Evolutionary conservation across 768 basidiomycete genomes (phyloP).

Genomic region (Suillus plorans): DNA sequence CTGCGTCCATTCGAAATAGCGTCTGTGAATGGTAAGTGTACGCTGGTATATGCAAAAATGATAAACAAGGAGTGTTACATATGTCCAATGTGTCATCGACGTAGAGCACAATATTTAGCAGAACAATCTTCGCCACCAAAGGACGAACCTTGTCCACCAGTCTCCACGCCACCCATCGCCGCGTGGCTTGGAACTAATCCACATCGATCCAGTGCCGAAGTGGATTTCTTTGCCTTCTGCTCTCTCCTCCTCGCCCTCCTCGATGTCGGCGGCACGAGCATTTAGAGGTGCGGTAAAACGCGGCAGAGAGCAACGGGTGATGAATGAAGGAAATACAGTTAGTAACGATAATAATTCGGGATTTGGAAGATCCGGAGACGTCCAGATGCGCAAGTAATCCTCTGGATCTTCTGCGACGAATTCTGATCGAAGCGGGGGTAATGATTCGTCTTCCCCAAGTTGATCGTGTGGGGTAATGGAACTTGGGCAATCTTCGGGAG

Average conservation of each 20-base stretch:
- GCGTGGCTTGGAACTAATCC: conserved; percentile 64
- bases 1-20: conserved; percentile 25
- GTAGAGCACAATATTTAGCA: conserved; percentile 46
- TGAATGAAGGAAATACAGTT: conserved; percentile 74
- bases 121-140: conserved; percentile 81
- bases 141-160: conserved; percentile 75
- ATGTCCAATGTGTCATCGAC: conserved; percentile 29
- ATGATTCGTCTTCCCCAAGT: conserved; percentile 33
- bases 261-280: conserved; percentile 54
- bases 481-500: conserved; percentile 41
- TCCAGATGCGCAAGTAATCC: conserved; percentile 76
- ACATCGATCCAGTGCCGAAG: conserved; percentile 84
- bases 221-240: conserved; percentile 57
- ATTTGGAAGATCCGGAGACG: conserved; percentile 74
- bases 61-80: conserved; percentile 35
- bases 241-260: conserved; percentile 64
- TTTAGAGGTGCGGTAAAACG: conserved; percentile 55
- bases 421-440: conserved; percentile 34
- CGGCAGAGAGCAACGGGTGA: conserved; percentile 66
- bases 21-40: conserved; percentile 23
- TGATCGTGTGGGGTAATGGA: conserved; percentile 34
- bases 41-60: conserved; percentile 20
- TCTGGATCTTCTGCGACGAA: conserved; percentile 32
- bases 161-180: conserved; percentile 68
- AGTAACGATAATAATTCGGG: conserved; percentile 70